These are phyloP conservation scores for Zymoseptoria passerinii DNA, from an alignment of 2,329 filamentous ascomycete genomes.

Conservation along the genomic window DNA sequence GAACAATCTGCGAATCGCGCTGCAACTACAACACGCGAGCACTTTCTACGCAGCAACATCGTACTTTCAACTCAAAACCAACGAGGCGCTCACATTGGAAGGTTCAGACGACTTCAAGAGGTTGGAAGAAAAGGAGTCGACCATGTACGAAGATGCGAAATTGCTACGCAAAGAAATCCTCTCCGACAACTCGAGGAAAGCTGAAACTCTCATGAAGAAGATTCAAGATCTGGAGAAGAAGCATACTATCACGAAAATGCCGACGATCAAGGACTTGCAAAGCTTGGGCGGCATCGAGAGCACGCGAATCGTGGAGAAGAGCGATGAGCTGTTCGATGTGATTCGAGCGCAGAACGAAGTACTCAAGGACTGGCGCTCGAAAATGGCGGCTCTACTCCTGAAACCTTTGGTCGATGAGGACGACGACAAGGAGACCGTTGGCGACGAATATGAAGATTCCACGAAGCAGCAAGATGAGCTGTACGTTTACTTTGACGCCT, in stretches of 20 bases:
- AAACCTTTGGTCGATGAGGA: constrained; percentile 78
- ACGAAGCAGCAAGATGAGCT: constrained; percentile 82
- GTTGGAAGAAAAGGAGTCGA: constrained; percentile 62
- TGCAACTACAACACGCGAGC: constrained; percentile 75
- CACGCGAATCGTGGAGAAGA: constrained; percentile 53
- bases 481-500: constrained; percentile 72
- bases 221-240: constrained; percentile 40
- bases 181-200: constrained; percentile 48
- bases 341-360: constrained; percentile 65
- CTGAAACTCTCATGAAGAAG: constrained; percentile 54
- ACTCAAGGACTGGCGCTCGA: constrained; percentile 66
- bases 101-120: constrained; percentile 58
- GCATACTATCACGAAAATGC: constrained; percentile 48
- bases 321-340: constrained; percentile 55
- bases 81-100: constrained; percentile 54
- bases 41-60: constrained; percentile 79
- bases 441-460: constrained; percentile 83
- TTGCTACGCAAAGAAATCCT: constrained; percentile 69
- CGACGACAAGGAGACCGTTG: constrained; percentile 61
- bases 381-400: constrained; percentile 62
- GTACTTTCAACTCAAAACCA: constrained; percentile 72
- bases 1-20: constrained; percentile 59
- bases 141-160: constrained; percentile 72
- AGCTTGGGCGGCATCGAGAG: constrained; percentile 64
- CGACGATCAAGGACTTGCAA: constrained; percentile 40